Evolutionary conservation across 805 yeast species (phyloP), one percentile per base, ranked within the genome.

Genomic region (Ascoidea tarda): DNA sequence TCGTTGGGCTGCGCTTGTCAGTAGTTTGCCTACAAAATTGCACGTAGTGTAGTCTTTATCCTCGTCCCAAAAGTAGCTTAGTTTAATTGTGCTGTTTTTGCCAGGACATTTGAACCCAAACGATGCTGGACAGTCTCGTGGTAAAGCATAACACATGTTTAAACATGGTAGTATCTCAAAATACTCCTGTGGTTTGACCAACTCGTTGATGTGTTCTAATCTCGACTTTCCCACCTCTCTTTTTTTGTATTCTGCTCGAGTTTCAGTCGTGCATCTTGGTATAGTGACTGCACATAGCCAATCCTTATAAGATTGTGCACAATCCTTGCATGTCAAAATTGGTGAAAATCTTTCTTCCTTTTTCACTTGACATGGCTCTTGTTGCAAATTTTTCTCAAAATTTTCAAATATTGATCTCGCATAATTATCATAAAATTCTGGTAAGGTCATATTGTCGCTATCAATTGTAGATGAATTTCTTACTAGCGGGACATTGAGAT

Each of bases 271-370:
- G 60, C 99, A 91, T 33, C 97, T 71, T 0, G 98, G 98, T 5
- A 91, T 86, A 0, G 88, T 72, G 4, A 88, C 87, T 0, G 95
- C 74, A 67, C 99, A 91, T 16, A 93, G 73, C 99, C 99, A 91
- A 59, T 82, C 74, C 59, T 78, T 80, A 64, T 91, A 91, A 1
- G 90, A 74, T 1, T 63, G 58, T 1, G 75, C 73, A 63, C 99
- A 91, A 60, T 87, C 81, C 12, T 70, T 73, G 62, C 99, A 91
- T 0, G 83, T 72, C 46, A 79, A 65, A 31, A 91, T 61, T 6
- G 95, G 87, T 0, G 96, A 87, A 65, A 76, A 91, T 5, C 79
- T 61, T 1, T 87, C 75, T 55, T 80, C 89, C 14, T 69, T 65
- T 38, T 77, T 79, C 1, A 84, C 73, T 57, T 85, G 84, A 56